Conservation (phyloP, 345 rosid genomes). For the Pugionium cornutum region DNA sequence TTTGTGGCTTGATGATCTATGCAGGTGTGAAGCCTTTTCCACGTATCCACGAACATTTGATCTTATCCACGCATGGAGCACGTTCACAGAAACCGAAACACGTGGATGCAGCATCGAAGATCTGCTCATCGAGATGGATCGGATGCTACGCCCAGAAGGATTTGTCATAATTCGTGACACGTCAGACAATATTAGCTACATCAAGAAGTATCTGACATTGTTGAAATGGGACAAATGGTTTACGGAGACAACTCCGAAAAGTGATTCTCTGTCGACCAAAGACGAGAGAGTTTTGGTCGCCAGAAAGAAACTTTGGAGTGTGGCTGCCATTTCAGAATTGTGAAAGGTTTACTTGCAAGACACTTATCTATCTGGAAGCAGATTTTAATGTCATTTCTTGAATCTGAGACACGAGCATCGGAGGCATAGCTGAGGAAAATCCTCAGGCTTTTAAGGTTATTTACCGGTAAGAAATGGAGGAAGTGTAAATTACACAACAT, state of each 20-base stretch:
- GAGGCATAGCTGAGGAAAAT: slow-evolving; percentile 25
- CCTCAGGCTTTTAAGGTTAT: slow-evolving; percentile 10
- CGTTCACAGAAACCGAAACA: slow-evolving; percentile 61
- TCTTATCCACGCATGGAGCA: slow-evolving; percentile 88
- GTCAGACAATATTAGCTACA: slow-evolving; percentile 52
- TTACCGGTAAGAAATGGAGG: slow-evolving; percentile 10
- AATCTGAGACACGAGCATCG: not conserved
- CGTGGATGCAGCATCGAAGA: slow-evolving; percentile 75
- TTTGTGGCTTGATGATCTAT: slow-evolving; percentile 5
- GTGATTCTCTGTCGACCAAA: slow-evolving; percentile 59
- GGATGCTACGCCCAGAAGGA: slow-evolving; percentile 85
- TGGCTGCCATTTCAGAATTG: slow-evolving; percentile 20
- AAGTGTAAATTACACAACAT: slow-evolving; percentile 34
- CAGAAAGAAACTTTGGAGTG: slow-evolving; percentile 68
- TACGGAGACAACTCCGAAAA: slow-evolving; percentile 71
- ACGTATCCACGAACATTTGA: slow-evolving; percentile 94
- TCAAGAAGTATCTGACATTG: slow-evolving; percentile 56
- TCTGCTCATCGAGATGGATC: slow-evolving; percentile 83
- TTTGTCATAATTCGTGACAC: slow-evolving; percentile 85
- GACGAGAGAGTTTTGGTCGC: slow-evolving; percentile 81
- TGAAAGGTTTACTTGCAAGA: slow-evolving; percentile 18
- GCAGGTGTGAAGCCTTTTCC: slow-evolving; percentile 93
- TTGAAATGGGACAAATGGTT: slow-evolving; percentile 88
- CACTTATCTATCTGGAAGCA: not conserved
- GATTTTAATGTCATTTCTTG: not conserved